A percentile compares a stretch with the other conserved stretches of the same genome.
Evolutionary conservation across 2,329 filamentous ascomycete genomes (phyloP).

Genomic region (Pseudonectria buxi): DNA sequence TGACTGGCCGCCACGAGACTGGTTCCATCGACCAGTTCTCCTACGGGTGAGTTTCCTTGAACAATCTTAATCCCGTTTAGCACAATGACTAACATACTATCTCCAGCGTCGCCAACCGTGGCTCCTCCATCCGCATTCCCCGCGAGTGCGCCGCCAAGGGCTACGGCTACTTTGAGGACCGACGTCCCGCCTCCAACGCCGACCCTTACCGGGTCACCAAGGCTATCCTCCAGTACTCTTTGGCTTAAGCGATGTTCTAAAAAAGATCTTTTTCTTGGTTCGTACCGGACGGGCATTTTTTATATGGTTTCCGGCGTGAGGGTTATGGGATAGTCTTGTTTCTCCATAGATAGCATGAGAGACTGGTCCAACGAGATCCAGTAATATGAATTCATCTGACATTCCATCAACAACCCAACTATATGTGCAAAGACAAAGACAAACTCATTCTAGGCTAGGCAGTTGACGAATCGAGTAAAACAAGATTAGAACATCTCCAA

Average conservation of each 20-base stretch:
- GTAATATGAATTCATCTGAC: too few relatives aligned
- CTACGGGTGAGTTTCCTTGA: conserved; percentile 58
- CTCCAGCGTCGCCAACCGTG: conserved; percentile 82
- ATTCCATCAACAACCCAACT: too few relatives aligned
- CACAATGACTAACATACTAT: not conserved
- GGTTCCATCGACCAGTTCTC: conserved; percentile 88
- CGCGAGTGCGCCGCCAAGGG: conserved; percentile 78
- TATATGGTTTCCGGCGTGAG: conserved; percentile 10
- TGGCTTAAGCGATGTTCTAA: conserved; percentile 10
- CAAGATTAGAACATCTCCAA: too few relatives aligned
- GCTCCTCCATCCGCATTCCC: conserved; percentile 87
- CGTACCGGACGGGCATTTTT: conserved; percentile 4
- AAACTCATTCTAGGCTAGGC: too few relatives aligned
- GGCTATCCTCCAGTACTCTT: conserved; percentile 46
- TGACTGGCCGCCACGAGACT: conserved; percentile 92
- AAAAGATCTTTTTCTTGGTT: conserved; percentile 5
- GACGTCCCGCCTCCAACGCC: conserved; percentile 76
- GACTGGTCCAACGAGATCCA: conserved; percentile 6
- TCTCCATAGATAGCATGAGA: conserved; percentile 12
- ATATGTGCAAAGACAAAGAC: too few relatives aligned
- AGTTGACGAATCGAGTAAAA: too few relatives aligned
- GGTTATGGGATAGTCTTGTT: conserved; percentile 9
- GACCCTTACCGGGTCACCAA: conserved; percentile 79
- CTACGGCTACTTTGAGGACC: conserved; percentile 91
- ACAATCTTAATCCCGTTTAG: not conserved